These are phyloP conservation scores for Candida piceae DNA, from an alignment of 805 yeast genomes.

Conservation along the genomic window DNA sequence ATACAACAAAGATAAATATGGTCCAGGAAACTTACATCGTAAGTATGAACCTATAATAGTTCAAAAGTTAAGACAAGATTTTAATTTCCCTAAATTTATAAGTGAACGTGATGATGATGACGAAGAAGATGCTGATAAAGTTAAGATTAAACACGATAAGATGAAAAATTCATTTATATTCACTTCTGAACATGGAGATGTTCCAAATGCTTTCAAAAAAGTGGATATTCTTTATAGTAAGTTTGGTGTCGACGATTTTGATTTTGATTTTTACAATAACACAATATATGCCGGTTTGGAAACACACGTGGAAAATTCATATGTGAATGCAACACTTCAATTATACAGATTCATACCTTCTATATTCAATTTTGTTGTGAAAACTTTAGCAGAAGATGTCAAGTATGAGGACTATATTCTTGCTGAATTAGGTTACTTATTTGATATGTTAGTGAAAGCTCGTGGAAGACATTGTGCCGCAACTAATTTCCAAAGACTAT, in stretches of 20 bases:
- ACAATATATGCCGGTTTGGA: conserved; percentile 82
- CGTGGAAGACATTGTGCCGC: conserved; percentile 75
- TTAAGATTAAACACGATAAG: conserved; percentile 12
- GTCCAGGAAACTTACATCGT: conserved; percentile 45
- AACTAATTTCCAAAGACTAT: conserved; percentile 62
- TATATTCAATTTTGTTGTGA: conserved; percentile 59
- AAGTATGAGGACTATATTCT: conserved; percentile 47
- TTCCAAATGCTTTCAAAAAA: conserved; percentile 73
- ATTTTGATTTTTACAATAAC: conserved; percentile 76
- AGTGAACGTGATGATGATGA: conserved; percentile 46
- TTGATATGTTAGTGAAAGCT: conserved; percentile 87
- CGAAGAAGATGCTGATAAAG: conserved; percentile 23
- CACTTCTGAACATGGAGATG: conserved; percentile 31
- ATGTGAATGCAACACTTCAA: conserved; percentile 75
- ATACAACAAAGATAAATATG: conserved; percentile 55
- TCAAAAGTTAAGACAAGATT: conserved; percentile 24
- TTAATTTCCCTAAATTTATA: conserved; percentile 46
- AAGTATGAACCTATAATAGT: conserved; percentile 36
- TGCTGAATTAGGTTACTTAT: conserved; percentile 81
- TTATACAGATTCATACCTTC: conserved; percentile 73
- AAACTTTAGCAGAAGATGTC: conserved; percentile 50
- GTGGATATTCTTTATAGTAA: conserved; percentile 76
- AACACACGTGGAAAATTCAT: conserved; percentile 74
- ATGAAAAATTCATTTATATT: conserved; percentile 26
- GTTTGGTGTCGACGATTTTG: conserved; percentile 93